Conservation (phyloP, 176 grass and related monocot genomes). For the Neostapfia colusana region DNA sequence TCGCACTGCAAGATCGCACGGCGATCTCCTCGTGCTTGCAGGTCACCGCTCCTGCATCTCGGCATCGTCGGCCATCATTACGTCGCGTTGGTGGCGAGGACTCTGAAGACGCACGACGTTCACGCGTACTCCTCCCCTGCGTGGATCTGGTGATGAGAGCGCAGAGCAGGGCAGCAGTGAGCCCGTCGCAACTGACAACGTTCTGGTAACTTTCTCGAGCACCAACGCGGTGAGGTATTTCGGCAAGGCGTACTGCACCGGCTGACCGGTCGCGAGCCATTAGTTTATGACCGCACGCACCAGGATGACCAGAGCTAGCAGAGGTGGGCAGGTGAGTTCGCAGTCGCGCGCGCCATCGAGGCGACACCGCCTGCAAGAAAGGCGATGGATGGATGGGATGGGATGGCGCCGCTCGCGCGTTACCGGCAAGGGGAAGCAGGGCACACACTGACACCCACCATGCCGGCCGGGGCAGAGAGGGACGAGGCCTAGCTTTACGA, state of each 20-base stretch:
- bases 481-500: slow-evolving; percentile 35
- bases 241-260: neutral
- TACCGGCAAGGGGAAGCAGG: neutral
- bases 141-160: neutral
- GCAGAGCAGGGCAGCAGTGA: neutral
- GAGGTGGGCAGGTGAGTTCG: no score
- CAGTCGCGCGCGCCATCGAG: neutral
- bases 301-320: no score
- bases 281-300: slow-evolving; percentile 8
- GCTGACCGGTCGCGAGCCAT: neutral
- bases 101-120: no score
- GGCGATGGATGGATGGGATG: no score
- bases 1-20: slow-evolving; percentile 8
- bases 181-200: neutral
- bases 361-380: slow-evolving; percentile 11
- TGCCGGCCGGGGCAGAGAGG: slow-evolving; percentile 39
- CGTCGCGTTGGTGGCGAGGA: neutral
- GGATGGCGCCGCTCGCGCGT: neutral
- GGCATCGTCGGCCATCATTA: neutral
- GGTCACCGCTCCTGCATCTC: neutral
- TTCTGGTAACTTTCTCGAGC: neutral
- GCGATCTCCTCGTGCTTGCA: neutral
- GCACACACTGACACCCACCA: slow-evolving; percentile 42
- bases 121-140: no score
- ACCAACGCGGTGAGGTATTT: neutral